These are phyloP conservation scores for Curvularia verruculosa DNA, from an alignment of 2,329 filamentous ascomycete genomes.

Conservation along the genomic window DNA sequence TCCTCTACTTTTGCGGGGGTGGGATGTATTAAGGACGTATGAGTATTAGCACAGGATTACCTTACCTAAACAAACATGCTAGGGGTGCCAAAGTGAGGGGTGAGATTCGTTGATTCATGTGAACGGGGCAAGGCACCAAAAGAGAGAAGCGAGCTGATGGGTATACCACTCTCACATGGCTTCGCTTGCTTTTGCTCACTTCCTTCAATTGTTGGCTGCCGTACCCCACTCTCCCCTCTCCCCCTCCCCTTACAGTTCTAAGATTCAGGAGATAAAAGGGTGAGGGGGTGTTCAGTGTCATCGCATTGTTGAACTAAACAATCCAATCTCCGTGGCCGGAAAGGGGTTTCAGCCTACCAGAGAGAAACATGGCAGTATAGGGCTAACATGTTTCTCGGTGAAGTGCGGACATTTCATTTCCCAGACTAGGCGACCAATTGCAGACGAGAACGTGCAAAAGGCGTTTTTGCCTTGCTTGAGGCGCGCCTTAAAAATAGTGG, in stretches of 20 bases:
- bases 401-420: constrained; percentile 7
- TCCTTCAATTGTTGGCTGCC: background rate
- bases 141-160: background rate
- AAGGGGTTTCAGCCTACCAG: background rate
- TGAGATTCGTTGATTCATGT: background rate
- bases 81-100: background rate
- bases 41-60: background rate
- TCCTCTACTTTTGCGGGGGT: background rate
- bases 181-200: too few relatives aligned
- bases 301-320: constrained; percentile 7
- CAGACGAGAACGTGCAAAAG: constrained; percentile 10
- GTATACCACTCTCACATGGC: background rate
- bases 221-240: too few relatives aligned
- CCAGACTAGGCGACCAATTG: constrained; percentile 14
- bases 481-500: constrained; percentile 1
- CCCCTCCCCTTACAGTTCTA: background rate
- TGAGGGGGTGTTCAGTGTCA: background rate
- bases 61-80: background rate
- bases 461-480: background rate
- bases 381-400: background rate
- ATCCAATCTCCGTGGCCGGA: constrained; percentile 11
- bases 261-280: background rate
- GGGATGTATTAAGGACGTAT: background rate
- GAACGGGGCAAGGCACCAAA: constrained; percentile 1
- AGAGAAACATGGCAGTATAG: background rate